Evolutionary conservation across 352 stramenopile species (phyloP).

Genomic region (Sclerospora graminicola): DNA sequence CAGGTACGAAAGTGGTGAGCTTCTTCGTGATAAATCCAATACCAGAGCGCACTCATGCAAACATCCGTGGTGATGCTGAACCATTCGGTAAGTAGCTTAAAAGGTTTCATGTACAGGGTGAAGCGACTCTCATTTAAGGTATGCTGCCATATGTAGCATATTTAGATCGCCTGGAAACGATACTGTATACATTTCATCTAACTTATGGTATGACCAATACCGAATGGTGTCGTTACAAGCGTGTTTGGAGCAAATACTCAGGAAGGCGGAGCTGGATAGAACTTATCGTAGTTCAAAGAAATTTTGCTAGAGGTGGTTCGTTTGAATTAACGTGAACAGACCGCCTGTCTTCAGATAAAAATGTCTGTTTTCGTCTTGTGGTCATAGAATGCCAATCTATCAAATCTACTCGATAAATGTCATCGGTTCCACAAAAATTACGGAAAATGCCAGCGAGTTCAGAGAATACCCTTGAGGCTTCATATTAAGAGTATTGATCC

Average conservation of each 20-base stretch:
- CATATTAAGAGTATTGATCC: conserved; percentile 25
- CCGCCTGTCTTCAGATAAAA: conserved; percentile 50
- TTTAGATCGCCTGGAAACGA: conserved; percentile 28
- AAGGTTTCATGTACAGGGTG: conserved; percentile 28
- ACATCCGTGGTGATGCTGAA: too few species aligned
- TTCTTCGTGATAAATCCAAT: conserved; percentile 77
- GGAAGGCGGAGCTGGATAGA: conserved; percentile 28
- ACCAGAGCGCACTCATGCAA: conserved; percentile 50
- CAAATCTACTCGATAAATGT: conserved; percentile 75
- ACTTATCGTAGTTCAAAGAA: conserved; percentile 46
- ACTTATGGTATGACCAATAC: conserved; percentile 44
- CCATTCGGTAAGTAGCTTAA: conserved; percentile 11
- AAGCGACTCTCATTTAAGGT: conserved; percentile 38
- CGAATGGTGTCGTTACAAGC: conserved; percentile 65
- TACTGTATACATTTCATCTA: conserved; percentile 74
- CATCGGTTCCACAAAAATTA: conserved; percentile 56
- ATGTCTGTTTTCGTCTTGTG: conserved; percentile 33
- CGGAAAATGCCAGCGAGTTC: conserved; percentile 52
- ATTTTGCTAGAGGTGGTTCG: conserved; percentile 23
- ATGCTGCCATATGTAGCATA: conserved; percentile 33
- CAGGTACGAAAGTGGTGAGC: conserved; percentile 60
- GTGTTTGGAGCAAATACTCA: conserved; percentile 39
- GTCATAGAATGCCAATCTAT: conserved; percentile 35
- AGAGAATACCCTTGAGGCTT: conserved; percentile 54
- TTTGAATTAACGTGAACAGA: conserved; percentile 27